Evolutionary conservation across 2,329 filamentous ascomycete genomes (phyloP).

Genomic region (Bipolaris oryzae): DNA sequence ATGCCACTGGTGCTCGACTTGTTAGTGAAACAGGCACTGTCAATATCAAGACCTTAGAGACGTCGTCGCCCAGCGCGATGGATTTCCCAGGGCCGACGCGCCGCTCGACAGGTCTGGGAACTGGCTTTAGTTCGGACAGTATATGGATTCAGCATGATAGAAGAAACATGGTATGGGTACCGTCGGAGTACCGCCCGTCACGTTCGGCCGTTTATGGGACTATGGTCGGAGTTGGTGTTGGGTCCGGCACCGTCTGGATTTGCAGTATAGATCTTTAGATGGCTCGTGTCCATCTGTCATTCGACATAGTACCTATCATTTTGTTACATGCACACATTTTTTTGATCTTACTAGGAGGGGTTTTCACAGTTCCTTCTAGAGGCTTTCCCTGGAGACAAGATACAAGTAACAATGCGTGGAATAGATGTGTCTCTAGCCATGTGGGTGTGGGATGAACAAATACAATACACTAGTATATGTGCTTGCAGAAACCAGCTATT

Average conservation of each 20-base stretch:
- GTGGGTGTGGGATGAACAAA: too few species aligned
- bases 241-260: slow-evolving; percentile 25
- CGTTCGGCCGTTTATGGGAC: slow-evolving; percentile 21
- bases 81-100: slow-evolving; percentile 9
- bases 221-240: slow-evolving; percentile 20
- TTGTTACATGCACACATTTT: too few species aligned
- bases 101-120: slow-evolving; percentile 14
- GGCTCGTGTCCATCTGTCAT: too few species aligned
- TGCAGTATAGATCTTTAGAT: slow-evolving; percentile 9
- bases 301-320: too few species aligned
- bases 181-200: slow-evolving; percentile 30
- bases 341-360: too few species aligned
- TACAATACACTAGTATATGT: too few species aligned
- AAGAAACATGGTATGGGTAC: slow-evolving; percentile 28
- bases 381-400: too few species aligned
- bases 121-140: slow-evolving; percentile 19
- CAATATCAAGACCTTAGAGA: slow-evolving; percentile 9
- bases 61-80: neutral
- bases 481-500: too few species aligned
- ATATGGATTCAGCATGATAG: slow-evolving; percentile 26
- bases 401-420: too few species aligned
- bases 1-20: neutral
- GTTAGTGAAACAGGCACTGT: slow-evolving; percentile 27
- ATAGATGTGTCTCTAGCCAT: too few species aligned
- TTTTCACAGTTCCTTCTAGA: too few species aligned